Evolutionary conservation across 306 rosid genomes (phyloP).

Genomic region (Trifolium dubium): DNA sequence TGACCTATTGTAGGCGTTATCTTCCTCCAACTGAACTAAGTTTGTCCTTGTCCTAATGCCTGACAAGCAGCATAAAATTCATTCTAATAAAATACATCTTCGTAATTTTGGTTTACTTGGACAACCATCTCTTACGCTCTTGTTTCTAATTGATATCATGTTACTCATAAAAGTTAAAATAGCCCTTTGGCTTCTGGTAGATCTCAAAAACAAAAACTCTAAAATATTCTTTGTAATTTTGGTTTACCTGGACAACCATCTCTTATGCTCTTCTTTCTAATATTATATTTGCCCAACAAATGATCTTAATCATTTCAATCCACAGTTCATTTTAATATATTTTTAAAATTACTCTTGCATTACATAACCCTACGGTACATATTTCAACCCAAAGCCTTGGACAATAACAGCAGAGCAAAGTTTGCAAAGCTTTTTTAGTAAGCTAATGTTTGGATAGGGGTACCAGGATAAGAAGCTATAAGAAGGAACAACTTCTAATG

Average conservation of each 20-base stretch:
- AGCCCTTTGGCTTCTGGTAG: background rate
- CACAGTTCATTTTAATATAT: background rate
- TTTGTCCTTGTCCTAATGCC: background rate
- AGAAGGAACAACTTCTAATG: background rate
- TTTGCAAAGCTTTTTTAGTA: background rate
- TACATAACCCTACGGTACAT: slow-evolving; percentile 20
- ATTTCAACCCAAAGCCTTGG: slow-evolving; percentile 4
- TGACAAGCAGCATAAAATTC: background rate
- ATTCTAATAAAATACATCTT: background rate
- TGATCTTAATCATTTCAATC: slow-evolving; percentile 13
- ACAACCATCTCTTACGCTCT: background rate
- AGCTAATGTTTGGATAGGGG: slow-evolving; percentile 10
- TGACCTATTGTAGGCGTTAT: background rate
- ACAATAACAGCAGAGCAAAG: slow-evolving; percentile 22
- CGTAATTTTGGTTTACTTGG: background rate
- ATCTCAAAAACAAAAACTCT: background rate
- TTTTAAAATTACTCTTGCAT: slow-evolving; percentile 2
- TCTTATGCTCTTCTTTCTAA: no score
- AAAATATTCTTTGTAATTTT: no score
- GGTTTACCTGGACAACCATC: no score
- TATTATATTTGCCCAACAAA: background rate
- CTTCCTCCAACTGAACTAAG: background rate
- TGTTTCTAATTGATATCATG: background rate
- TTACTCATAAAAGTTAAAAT: no score
- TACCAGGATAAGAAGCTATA: background rate